A percentile compares a stretch with the other conserved stretches of the same genome.
These are phyloP conservation scores for Mycena metata DNA, from an alignment of 768 basidiomycete species.

Conservation along the genomic window DNA sequence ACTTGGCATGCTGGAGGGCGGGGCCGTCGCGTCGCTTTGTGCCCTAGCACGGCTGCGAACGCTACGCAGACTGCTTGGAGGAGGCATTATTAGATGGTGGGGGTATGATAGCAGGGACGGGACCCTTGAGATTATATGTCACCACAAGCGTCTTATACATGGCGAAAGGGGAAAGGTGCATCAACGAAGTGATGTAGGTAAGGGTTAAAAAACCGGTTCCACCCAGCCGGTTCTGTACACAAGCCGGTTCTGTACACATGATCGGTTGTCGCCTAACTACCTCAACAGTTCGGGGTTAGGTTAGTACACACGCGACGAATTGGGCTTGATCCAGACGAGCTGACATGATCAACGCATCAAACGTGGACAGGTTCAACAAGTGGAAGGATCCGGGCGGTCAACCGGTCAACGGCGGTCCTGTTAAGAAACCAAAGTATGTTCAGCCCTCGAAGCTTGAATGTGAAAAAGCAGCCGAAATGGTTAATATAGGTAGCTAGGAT, in stretches of 20 bases:
- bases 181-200: constrained; percentile 28
- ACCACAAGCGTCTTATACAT: constrained; percentile 22
- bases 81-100: constrained; percentile 29
- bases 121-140: constrained; percentile 22
- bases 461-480: too few relatives aligned
- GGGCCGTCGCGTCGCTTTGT: constrained; percentile 41
- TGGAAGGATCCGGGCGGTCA: too few relatives aligned
- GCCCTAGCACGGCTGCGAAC: constrained; percentile 27
- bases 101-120: constrained; percentile 13
- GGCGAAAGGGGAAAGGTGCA: constrained; percentile 21
- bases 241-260: constrained; percentile 30
- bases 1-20: constrained; percentile 53
- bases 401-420: too few relatives aligned
- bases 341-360: too few relatives aligned
- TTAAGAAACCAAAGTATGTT: too few relatives aligned
- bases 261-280: constrained; percentile 25
- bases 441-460: too few relatives aligned
- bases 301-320: neutral
- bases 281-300: constrained; percentile 8
- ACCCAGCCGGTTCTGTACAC: constrained; percentile 24
- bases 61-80: constrained; percentile 31
- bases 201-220: constrained; percentile 18
- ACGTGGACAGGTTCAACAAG: too few relatives aligned
- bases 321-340: neutral
- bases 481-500: too few relatives aligned